A percentile compares a stretch with the other conserved stretches of the same genome.
phyloP scores from a whole-genome alignment of 139 green algal species.

The Chlamydomonas sphaeroides region DNA sequence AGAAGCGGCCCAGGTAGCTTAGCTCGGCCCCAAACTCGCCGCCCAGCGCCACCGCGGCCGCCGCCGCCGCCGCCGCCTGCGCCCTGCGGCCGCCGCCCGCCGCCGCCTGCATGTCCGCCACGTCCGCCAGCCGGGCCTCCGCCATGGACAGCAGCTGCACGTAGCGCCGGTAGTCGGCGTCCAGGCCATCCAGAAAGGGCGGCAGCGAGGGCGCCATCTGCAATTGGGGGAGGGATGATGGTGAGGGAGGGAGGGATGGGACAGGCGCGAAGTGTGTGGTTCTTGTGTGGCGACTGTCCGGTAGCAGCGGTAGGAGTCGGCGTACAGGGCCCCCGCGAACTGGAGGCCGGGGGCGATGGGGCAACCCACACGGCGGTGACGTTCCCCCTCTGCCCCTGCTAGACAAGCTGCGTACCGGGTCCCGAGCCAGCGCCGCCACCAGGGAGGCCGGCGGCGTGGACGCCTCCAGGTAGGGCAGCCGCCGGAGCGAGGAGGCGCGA shows the following conservation, averaged over 20 bases:
- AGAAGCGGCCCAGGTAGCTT: neutral
- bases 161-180: slow-evolving; percentile 30
- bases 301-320: neutral
- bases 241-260: no score
- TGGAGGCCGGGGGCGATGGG: no score
- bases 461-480: neutral
- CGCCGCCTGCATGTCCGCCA: neutral
- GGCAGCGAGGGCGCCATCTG: slow-evolving; percentile 27
- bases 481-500: neutral
- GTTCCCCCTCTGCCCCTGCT: no score
- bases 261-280: neutral
- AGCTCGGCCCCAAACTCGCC: neutral
- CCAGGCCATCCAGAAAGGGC: slow-evolving; percentile 3
- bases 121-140: neutral
- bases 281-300: neutral
- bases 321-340: no score
- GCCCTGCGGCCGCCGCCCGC: neutral
- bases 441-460: neutral
- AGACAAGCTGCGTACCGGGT: neutral
- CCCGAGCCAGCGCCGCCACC: neutral
- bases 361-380: no score
- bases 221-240: neutral
- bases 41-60: no score
- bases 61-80: no score
- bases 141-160: neutral